Conservation (phyloP, 495 filamentous ascomycete genomes). For the Daldinia grandis region DNA sequence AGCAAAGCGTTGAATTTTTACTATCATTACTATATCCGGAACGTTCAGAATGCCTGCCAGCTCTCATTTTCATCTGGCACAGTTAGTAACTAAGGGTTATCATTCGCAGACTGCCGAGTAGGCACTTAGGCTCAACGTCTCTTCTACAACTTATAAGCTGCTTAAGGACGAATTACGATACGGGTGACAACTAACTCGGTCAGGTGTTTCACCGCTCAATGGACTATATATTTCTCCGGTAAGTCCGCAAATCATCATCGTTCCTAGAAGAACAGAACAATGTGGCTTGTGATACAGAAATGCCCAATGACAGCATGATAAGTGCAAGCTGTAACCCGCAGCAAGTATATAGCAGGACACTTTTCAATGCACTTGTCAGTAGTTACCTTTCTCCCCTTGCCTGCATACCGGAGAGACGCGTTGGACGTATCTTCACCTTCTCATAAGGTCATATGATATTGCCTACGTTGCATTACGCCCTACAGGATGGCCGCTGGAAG, state of each 20-base stretch:
- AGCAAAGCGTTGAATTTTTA: too few species aligned
- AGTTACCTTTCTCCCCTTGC: constrained; percentile 1
- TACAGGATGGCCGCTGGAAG: neutral
- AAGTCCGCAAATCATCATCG: constrained; percentile 6
- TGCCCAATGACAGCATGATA: constrained; percentile 21
- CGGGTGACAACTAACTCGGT: neutral
- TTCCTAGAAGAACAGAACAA: constrained; percentile 4
- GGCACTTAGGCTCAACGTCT: neutral
- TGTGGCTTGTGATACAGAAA: constrained; percentile 10
- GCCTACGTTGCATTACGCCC: neutral
- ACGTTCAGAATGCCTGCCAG: neutral
- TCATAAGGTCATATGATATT: constrained; percentile 23
- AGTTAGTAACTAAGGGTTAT: neutral
- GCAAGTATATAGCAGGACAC: constrained; percentile 15
- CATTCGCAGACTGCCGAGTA: neutral
- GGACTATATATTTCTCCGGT: neutral
- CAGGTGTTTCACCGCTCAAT: neutral
- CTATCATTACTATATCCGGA: too few species aligned
- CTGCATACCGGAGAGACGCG: constrained; percentile 8
- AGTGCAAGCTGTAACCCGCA: constrained; percentile 27
- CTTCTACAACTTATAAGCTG: neutral
- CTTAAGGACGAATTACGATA: neutral
- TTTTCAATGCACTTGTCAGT: constrained; percentile 11
- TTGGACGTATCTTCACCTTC: constrained; percentile 26
- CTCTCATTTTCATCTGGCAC: neutral